phyloP scores from a whole-genome alignment of 495 filamentous ascomycete genomes.

The Annulohypoxylon maeteangense region DNA sequence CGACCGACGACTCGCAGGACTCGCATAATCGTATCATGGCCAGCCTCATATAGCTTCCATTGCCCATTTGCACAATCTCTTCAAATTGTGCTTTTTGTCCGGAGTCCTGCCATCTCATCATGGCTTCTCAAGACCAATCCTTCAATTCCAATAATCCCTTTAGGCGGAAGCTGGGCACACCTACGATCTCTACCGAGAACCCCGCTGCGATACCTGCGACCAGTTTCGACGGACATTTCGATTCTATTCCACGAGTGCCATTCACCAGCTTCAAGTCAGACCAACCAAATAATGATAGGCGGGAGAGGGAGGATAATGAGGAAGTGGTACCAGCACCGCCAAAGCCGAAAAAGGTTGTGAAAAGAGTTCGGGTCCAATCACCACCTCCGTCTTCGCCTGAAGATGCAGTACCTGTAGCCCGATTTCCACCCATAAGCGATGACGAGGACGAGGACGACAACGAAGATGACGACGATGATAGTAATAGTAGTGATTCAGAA shows the following conservation, averaged over 20 bases:
- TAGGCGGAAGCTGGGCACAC: constrained; percentile 50
- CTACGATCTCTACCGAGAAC: constrained; percentile 25
- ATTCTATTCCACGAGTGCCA: constrained; percentile 39
- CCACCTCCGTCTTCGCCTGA: constrained; percentile 64
- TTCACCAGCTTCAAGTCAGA: constrained; percentile 45
- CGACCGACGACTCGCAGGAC: neutral
- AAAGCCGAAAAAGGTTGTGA: constrained; percentile 60
- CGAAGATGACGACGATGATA: constrained; percentile 34
- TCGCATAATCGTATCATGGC: constrained; percentile 53
- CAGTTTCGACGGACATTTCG: constrained; percentile 30
- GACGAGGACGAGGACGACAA: constrained; percentile 33
- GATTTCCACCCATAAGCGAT: constrained; percentile 46
- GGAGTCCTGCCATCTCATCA: constrained; percentile 23
- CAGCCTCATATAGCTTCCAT: constrained; percentile 36
- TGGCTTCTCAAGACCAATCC: constrained; percentile 41
- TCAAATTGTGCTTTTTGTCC: constrained; percentile 18
- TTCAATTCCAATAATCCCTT: constrained; percentile 62
- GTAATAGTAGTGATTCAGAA: constrained; percentile 38
- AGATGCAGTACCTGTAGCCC: constrained; percentile 41
- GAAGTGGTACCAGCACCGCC: constrained; percentile 44
- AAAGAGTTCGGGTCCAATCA: constrained; percentile 67
- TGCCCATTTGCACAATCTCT: constrained; percentile 21
- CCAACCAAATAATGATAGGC: constrained; percentile 28
- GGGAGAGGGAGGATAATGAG: constrained; percentile 14
- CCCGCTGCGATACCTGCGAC: constrained; percentile 17